Base-by-base conservation (phyloP, 495 filamentous ascomycete genomes). In the Friedmanniomyces simplex region DNA sequence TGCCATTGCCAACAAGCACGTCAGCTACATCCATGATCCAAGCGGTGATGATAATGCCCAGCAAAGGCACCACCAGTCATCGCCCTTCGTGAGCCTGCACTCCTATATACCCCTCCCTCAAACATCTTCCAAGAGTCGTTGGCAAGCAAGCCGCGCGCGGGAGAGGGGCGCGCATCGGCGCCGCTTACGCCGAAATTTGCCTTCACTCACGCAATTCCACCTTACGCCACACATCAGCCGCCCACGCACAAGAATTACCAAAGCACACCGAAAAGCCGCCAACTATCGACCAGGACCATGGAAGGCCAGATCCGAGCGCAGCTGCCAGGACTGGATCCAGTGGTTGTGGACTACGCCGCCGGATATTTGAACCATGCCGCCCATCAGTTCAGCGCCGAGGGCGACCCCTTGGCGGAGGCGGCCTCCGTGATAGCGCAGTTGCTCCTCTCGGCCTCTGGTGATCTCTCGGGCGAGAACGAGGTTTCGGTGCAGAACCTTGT, bases 281-380 rank as follows among this genome's bases (percentile, higher is more conserved):
- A 49, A 12, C 49, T 34, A 20, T 36, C 10, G 49, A 32, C 26
- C 28, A 32, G 28, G 28, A 32, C 4, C 4, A 98, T 98, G 93
- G 91, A 98, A 73, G 77, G 85, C 63, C 87, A 96, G 77, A 87
- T 98, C 66, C 84, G 85, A 69, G 76, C 86, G 30, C 82, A 86
- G 63, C 82, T 98, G 56, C 91, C 93, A 49, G 84, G 85, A 60
- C 84, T 96, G 56, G 93, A 98, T 71, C 88, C 84, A 45, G 81
- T 96, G 55, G 75, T 98, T 52, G 88, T 89, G 37, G 88, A 94
- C 69, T 98, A 98, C 68, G 90, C 91, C 21, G 86, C 89, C 60
- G 94, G 93, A 37, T 97, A 96, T 68, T 76, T 99, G 59, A 89
- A 82, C 66, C 91, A 97, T 76, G 93, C 91, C 56, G 88, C 91